Conservation (phyloP, 2,329 filamentous ascomycete species). For the Truncatella angustata region DNA sequence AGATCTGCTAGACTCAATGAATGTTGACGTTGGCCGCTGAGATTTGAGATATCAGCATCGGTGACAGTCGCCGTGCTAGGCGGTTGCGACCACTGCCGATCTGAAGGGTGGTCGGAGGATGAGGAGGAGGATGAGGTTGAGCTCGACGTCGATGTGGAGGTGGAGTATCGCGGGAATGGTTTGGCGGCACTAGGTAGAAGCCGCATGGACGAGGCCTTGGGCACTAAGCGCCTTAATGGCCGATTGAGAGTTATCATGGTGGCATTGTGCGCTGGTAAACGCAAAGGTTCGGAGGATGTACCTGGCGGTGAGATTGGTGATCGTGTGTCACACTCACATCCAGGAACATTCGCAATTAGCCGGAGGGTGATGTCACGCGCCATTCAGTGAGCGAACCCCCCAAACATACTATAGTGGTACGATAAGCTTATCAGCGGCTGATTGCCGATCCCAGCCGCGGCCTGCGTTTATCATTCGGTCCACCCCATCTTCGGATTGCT, state of each 20-base stretch:
- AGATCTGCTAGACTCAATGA: conserved; percentile 83
- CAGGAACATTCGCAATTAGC: neutral
- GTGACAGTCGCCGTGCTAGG: conserved; percentile 50
- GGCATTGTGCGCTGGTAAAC: conserved; percentile 34
- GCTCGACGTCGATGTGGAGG: conserved; percentile 18
- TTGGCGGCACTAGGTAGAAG: conserved; percentile 14
- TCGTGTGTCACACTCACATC: conserved; percentile 2
- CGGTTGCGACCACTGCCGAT: conserved; percentile 38
- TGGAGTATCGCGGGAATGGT: conserved; percentile 11
- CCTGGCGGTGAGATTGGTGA: conserved; percentile 3
- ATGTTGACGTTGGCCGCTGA: conserved; percentile 77
- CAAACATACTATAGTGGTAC: too few relatives aligned
- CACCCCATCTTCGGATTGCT: neutral
- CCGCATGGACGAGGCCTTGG: conserved; percentile 18
- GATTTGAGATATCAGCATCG: conserved; percentile 74
- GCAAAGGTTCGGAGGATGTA: neutral
- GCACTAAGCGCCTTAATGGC: conserved; percentile 37
- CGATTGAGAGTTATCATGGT: conserved; percentile 41
- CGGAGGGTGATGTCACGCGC: conserved; percentile 4
- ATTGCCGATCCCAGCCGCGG: conserved; percentile 3
- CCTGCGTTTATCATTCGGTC: neutral
- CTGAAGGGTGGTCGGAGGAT: too few relatives aligned
- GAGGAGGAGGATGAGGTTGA: conserved; percentile 12
- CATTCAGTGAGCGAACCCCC: too few relatives aligned
- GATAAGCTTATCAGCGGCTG: neutral